These are phyloP conservation scores for Plectosphaerella plurivora DNA, from an alignment of 2,329 filamentous ascomycete genomes.

Conservation along the genomic window DNA sequence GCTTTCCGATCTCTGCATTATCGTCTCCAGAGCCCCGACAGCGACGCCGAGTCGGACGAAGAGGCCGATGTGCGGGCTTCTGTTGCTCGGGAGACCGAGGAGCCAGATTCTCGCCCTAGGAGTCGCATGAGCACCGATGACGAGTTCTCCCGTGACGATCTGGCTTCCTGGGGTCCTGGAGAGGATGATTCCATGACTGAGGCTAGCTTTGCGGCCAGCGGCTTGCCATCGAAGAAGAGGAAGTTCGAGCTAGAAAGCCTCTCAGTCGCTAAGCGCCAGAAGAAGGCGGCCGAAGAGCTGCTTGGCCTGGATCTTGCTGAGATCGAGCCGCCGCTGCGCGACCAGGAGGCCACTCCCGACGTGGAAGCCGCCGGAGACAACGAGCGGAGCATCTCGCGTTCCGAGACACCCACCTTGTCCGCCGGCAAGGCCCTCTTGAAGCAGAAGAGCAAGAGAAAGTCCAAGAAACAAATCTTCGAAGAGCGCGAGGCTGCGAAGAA, in stretches of 20 bases:
- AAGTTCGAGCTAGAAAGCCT: constrained; percentile 69
- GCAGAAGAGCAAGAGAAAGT: constrained; percentile 66
- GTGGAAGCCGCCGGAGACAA: constrained; percentile 42
- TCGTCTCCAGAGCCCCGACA: constrained; percentile 66
- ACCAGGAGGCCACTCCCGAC: constrained; percentile 47
- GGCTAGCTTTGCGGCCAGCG: constrained; percentile 60
- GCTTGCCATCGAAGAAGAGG: constrained; percentile 58
- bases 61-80: constrained; percentile 60
- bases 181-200: constrained; percentile 70
- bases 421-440: constrained; percentile 52
- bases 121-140: constrained; percentile 65
- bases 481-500: constrained; percentile 59
- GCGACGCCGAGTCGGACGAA: constrained; percentile 86
- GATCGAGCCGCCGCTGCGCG: constrained; percentile 39
- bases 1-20: constrained; percentile 79
- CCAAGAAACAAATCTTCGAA: constrained; percentile 72
- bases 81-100: constrained; percentile 73
- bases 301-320: constrained; percentile 60
- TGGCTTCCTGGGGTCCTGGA: constrained; percentile 38
- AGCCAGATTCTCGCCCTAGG: constrained; percentile 74
- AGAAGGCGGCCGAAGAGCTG: constrained; percentile 74
- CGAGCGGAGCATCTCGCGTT: constrained; percentile 37
- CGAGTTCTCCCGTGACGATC: constrained; percentile 46
- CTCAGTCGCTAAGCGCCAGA: constrained; percentile 71
- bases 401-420: constrained; percentile 40